Base-by-base conservation (phyloP, 2,329 filamentous ascomycete species). In the Cladophialophora psammophila region DNA sequence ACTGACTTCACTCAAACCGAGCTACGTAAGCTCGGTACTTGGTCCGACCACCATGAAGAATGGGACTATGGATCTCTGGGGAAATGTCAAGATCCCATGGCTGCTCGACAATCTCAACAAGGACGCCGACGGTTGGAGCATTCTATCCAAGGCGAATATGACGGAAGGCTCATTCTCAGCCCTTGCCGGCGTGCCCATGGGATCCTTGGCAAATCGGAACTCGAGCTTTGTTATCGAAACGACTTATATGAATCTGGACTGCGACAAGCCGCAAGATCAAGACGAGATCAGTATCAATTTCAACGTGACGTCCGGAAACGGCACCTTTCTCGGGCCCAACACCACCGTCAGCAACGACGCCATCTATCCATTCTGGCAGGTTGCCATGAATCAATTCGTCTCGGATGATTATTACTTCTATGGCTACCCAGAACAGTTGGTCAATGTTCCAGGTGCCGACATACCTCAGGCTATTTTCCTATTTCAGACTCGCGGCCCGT, bases 71-170 rank as follows among this genome's bases (percentile, higher is more conserved):
- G 72, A 73, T 66, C 48, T 67, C 8, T 74, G 69, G 67, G 67
- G 67, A 9, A 71, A 72, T 57, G 66, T 73, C 18, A 71, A 66
- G 52, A 71, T 73, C 6, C 71, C 72, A 6, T 66, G 62, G 52
- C 62, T 73, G 18, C 31, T 34, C 13, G 52, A 60, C 26, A 36
- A 34, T 32, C 38, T 54, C 5, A 52, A 40, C 1, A 55, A 64
- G 32, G 48, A 62, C 36, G 13, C 42, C 32, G 60, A 72, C 13
- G 70, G 70, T 15, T 73, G 71, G 71, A 42, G 38, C 26, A 32
- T 32, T 15, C 55, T 73, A 13, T 56, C 62, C 3, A 40, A 59
- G 20, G 52, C 42, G 31, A 48, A 69, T 36, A 45, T 66, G 26
- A 63, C 55, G 9, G 64, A 66, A 38, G 62, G 62, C 12, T 55